These are phyloP conservation scores for Penicillium antarcticum DNA, from an alignment of 495 filamentous ascomycete species.

Conservation along the genomic window DNA sequence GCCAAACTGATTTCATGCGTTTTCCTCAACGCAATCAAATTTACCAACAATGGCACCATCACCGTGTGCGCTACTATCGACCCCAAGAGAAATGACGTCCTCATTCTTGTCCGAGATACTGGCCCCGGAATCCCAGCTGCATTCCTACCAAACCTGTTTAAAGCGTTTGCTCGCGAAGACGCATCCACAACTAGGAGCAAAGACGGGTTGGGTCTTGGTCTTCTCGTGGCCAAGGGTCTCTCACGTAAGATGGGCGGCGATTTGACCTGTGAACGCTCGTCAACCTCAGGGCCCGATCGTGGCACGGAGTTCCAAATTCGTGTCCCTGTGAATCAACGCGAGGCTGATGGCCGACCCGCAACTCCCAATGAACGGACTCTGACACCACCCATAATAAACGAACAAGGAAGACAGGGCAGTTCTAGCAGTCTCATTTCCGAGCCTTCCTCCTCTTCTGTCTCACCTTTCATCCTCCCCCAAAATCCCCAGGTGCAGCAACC, in stretches of 20 bases:
- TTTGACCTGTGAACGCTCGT: conserved; percentile 63
- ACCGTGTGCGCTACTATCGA: conserved; percentile 53
- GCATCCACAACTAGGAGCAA: conserved; percentile 67
- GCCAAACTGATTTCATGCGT: conserved; percentile 72
- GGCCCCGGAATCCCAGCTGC: conserved; percentile 69
- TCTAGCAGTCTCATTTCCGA: conserved; percentile 22
- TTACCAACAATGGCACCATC: conserved; percentile 69
- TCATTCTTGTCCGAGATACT: conserved; percentile 64
- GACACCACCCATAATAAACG: conserved; percentile 25
- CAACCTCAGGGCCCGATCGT: conserved; percentile 61
- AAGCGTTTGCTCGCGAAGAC: conserved; percentile 71
- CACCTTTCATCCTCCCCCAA: conserved; percentile 18
- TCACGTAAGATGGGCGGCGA: conserved; percentile 75
- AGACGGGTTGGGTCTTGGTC: conserved; percentile 71
- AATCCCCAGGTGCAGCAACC: conserved; percentile 30
- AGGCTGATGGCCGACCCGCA: conserved; percentile 34
- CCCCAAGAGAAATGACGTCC: conserved; percentile 49
- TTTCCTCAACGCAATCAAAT: conserved; percentile 77
- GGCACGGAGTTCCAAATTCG: conserved; percentile 76
- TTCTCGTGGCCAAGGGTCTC: conserved; percentile 74
- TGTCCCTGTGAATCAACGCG: conserved; percentile 57
- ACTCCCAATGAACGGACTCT: conserved; percentile 34
- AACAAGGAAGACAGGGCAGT: conserved; percentile 22
- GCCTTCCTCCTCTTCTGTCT: conserved; percentile 14
- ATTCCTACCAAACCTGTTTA: conserved; percentile 71